Conservation (phyloP, 169 alveolate genomes). For the Cryptosporidium tyzzeri region DNA sequence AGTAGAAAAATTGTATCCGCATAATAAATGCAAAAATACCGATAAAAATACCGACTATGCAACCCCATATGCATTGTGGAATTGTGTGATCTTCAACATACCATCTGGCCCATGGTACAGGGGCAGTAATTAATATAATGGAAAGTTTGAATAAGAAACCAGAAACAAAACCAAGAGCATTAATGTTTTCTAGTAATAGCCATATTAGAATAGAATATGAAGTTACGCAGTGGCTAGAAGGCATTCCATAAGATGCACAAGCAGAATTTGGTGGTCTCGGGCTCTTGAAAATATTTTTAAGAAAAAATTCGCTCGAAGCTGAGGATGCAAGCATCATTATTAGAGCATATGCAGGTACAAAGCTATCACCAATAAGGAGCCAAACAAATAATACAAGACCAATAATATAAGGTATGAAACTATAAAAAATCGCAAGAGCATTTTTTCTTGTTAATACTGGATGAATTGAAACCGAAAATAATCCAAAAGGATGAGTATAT, state of each 20-base stretch:
- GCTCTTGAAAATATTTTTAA: conserved; percentile 76
- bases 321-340: conserved; percentile 73
- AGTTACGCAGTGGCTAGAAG: conserved; percentile 79
- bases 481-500: conserved; percentile 58
- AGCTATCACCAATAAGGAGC: conserved; percentile 59
- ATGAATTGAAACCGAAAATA: conserved; percentile 70
- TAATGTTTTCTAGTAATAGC: conserved; percentile 74
- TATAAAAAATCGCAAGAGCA: conserved; percentile 64
- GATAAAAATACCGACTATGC: conserved; percentile 70
- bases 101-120: conserved; percentile 81
- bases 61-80: conserved; percentile 77
- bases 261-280: conserved; percentile 80
- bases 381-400: conserved; percentile 64
- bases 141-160: conserved; percentile 71
- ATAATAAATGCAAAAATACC: conserved; percentile 66
- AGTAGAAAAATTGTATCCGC: conserved; percentile 53
- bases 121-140: conserved; percentile 75
- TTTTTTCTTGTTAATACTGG: conserved; percentile 74
- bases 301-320: conserved; percentile 73
- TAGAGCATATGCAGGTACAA: conserved; percentile 64
- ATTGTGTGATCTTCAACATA: conserved; percentile 79
- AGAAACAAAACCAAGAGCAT: conserved; percentile 76
- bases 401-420: conserved; percentile 73
- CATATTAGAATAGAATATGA: conserved; percentile 75
- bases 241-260: conserved; percentile 79